phyloP scores from a whole-genome alignment of 192 early-diverging fungal genomes.

The Chytriomyces hyalinus region DNA sequence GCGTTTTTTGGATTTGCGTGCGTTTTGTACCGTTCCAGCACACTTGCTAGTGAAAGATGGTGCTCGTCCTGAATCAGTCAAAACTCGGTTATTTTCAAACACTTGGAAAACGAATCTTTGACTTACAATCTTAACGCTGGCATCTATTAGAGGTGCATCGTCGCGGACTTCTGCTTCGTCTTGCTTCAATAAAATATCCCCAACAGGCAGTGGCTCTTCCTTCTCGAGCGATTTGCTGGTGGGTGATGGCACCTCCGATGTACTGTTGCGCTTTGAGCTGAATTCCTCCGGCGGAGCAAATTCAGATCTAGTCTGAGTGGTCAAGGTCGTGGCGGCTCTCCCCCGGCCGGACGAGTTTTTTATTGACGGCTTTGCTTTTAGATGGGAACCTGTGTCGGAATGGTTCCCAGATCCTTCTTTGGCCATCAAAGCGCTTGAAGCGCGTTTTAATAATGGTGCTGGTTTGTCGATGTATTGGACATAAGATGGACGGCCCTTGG shows the following conservation, averaged over 20 bases:
- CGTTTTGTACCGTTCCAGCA: constrained; percentile 10
- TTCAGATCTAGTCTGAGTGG: background rate
- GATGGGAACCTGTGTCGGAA: background rate
- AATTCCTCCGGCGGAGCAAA: background rate
- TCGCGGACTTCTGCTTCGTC: constrained; percentile 1
- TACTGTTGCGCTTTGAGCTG: background rate
- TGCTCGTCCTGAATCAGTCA: constrained; percentile 25
- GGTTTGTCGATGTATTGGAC: constrained; percentile 39
- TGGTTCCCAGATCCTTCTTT: background rate
- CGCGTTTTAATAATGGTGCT: constrained; percentile 31
- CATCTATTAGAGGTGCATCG: constrained; percentile 17
- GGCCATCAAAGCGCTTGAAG: constrained; percentile 28
- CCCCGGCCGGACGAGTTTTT: background rate
- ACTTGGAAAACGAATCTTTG: background rate
- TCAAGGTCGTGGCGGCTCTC: background rate
- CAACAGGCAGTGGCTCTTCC: constrained; percentile 5
- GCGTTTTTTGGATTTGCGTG: constrained; percentile 2
- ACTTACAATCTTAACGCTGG: constrained; percentile 20
- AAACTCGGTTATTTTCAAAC: too few species aligned
- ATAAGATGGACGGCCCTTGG: background rate
- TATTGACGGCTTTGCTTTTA: background rate
- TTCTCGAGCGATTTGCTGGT: background rate
- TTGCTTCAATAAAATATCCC: constrained; percentile 17
- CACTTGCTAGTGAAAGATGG: constrained; percentile 8
- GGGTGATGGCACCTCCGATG: background rate